Percentiles rank a stretch among this genome's conserved stretches.
Evolutionary conservation across 495 filamentous ascomycete species (phyloP).

Genomic region (Penicillium mononematosum): DNA sequence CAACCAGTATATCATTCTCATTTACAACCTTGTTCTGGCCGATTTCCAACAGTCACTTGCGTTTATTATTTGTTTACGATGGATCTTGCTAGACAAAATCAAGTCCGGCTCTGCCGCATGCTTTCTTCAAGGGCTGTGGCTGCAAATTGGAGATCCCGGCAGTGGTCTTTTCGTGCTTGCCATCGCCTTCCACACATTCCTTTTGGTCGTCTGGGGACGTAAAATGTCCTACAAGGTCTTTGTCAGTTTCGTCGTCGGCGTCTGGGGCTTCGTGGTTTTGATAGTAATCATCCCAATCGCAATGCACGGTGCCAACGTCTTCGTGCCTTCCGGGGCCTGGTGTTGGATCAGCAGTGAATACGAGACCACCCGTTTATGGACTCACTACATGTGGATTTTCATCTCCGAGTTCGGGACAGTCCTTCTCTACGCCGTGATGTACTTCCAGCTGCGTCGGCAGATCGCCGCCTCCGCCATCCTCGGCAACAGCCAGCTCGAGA

Average conservation of each 20-base stretch:
- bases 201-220: conserved; percentile 58
- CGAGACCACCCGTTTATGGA: conserved; percentile 61
- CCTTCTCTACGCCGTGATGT: conserved; percentile 63
- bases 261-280: conserved; percentile 61
- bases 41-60: conserved; percentile 70
- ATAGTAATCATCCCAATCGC: conserved; percentile 57
- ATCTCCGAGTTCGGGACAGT: conserved; percentile 63
- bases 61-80: conserved; percentile 64
- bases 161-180: conserved; percentile 69
- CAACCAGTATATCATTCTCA: conserved; percentile 73
- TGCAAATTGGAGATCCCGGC: conserved; percentile 67
- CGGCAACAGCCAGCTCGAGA: conserved; percentile 39
- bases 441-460: conserved; percentile 54
- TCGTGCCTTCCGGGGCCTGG: conserved; percentile 63
- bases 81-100: conserved; percentile 57
- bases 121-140: conserved; percentile 69
- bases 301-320: conserved; percentile 55
- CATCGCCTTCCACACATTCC: conserved; percentile 69
- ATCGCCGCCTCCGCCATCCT: conserved; percentile 43
- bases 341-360: conserved; percentile 69
- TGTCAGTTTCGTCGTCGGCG: conserved; percentile 44
- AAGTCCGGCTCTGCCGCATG: conserved; percentile 56
- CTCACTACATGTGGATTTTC: conserved; percentile 82
- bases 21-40: conserved; percentile 71
- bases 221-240: conserved; percentile 56